Percentiles rank a stretch among this genome's conserved stretches.
Conservation (phyloP, 768 basidiomycete genomes). For the Amanita muscaria region DNA sequence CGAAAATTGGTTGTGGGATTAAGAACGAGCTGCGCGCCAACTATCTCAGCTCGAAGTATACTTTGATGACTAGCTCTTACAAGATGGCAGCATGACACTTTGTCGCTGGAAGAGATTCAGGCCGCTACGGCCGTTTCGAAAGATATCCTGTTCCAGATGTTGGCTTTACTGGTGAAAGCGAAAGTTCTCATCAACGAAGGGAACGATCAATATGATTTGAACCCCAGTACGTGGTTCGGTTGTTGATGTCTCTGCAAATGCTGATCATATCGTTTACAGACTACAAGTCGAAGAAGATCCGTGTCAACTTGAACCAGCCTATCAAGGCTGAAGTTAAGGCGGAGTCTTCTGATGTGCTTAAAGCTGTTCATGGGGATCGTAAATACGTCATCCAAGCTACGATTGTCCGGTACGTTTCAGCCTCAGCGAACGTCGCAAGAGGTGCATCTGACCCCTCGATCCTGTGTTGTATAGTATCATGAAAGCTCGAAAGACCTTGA, state of each 20-base stretch:
- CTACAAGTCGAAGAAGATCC: conserved; percentile 91
- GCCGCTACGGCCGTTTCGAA: conserved; percentile 74
- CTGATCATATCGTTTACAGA: conserved; percentile 30
- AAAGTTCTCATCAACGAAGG: conserved; percentile 88
- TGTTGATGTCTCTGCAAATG: too few species aligned
- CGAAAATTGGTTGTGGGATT: conserved; percentile 99
- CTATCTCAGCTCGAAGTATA: conserved; percentile 93
- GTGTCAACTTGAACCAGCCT: conserved; percentile 83
- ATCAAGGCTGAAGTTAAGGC: conserved; percentile 94
- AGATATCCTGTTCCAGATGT: conserved; percentile 67
- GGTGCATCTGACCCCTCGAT: too few species aligned
- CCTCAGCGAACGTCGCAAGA: too few species aligned
- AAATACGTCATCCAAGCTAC: conserved; percentile 95
- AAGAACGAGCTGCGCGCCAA: conserved; percentile 96
- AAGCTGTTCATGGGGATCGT: conserved; percentile 93
- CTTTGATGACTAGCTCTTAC: conserved; percentile 92
- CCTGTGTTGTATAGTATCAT: conserved; percentile 52
- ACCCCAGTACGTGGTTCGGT: conserved; percentile 60
- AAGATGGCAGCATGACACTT: conserved; percentile 92
- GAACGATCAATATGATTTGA: conserved; percentile 84
- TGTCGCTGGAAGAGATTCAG: conserved; percentile 73
- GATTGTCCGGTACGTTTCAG: conserved; percentile 75
- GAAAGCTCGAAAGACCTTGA: conserved; percentile 94
- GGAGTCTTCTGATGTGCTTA: conserved; percentile 82
- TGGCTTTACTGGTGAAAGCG: conserved; percentile 73